These are phyloP conservation scores for Evansstolkia leycettana DNA, from an alignment of 495 filamentous ascomycete genomes.

Conservation along the genomic window DNA sequence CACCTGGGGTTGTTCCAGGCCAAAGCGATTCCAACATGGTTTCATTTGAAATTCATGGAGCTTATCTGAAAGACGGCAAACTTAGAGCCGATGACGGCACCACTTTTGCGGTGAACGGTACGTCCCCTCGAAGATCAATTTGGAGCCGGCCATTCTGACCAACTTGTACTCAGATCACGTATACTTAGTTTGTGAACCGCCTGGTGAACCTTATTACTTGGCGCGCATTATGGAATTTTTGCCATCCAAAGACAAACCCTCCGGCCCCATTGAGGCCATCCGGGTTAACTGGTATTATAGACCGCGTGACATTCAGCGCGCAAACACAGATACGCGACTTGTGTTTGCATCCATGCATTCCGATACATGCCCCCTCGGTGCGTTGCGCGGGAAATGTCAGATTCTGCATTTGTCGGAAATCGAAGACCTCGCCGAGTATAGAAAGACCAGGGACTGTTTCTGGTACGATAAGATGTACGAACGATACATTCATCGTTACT, in stretches of 20 bases:
- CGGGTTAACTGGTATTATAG: constrained; percentile 98
- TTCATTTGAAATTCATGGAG: constrained; percentile 61
- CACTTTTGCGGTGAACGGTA: constrained; percentile 73
- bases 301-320: constrained; percentile 87
- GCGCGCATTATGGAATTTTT: constrained; percentile 97
- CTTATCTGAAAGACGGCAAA: constrained; percentile 61
- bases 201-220: constrained; percentile 95
- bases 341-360: constrained; percentile 98
- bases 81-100: constrained; percentile 88
- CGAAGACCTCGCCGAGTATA: constrained; percentile 66
- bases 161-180: constrained; percentile 60
- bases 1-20: constrained; percentile 25
- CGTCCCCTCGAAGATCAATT: constrained; percentile 17
- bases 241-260: constrained; percentile 59
- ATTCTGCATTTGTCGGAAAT: constrained; percentile 84
- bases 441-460: constrained; percentile 72
- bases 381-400: constrained; percentile 82
- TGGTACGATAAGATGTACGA: constrained; percentile 98
- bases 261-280: constrained; percentile 68
- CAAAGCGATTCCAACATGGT: constrained; percentile 63
- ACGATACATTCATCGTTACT: constrained; percentile 93
- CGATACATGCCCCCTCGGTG: constrained; percentile 83
- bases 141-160: background rate
- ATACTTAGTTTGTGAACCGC: constrained; percentile 94
- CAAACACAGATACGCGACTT: constrained; percentile 75